phyloP scores from a whole-genome alignment of 257 asterid genomes.

The Galeopsis tetrahit region DNA sequence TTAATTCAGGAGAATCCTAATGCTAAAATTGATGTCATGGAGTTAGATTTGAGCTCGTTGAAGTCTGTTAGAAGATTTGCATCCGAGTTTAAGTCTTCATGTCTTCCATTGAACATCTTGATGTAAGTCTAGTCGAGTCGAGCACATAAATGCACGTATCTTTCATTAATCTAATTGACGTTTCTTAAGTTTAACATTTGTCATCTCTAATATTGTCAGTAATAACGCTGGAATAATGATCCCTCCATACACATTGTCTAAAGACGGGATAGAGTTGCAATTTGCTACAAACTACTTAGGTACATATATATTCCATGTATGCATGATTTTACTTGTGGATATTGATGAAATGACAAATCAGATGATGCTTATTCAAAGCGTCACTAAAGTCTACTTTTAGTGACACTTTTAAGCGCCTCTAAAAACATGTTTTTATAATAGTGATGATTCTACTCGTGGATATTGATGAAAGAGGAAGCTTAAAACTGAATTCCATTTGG shows the following conservation, averaged over 20 bases:
- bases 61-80: constrained; percentile 76
- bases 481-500: not conserved
- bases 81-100: constrained; percentile 59
- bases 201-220: constrained; percentile 46
- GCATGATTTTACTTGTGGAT: too few species aligned
- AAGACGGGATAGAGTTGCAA: constrained; percentile 79
- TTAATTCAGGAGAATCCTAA: constrained; percentile 59
- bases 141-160: too few species aligned
- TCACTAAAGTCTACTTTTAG: too few species aligned
- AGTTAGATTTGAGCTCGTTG: constrained; percentile 76
- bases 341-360: too few species aligned
- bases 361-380: too few species aligned
- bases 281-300: constrained; percentile 91
- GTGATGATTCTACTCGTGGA: too few species aligned
- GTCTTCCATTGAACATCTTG: constrained; percentile 70
- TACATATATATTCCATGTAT: too few species aligned
- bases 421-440: too few species aligned
- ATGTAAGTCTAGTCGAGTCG: constrained; percentile 59
- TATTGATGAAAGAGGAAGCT: too few species aligned
- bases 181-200: not conserved
- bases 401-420: too few species aligned
- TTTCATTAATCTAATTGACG: constrained; percentile 2
- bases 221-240: constrained; percentile 91
- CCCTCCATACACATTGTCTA: constrained; percentile 67
- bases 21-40: constrained; percentile 77